Evolutionary conservation across 2,329 filamentous ascomycete genomes (phyloP), one percentile per base, ranked within the genome.

Genomic region (Microcyclospora tardicrescens): DNA sequence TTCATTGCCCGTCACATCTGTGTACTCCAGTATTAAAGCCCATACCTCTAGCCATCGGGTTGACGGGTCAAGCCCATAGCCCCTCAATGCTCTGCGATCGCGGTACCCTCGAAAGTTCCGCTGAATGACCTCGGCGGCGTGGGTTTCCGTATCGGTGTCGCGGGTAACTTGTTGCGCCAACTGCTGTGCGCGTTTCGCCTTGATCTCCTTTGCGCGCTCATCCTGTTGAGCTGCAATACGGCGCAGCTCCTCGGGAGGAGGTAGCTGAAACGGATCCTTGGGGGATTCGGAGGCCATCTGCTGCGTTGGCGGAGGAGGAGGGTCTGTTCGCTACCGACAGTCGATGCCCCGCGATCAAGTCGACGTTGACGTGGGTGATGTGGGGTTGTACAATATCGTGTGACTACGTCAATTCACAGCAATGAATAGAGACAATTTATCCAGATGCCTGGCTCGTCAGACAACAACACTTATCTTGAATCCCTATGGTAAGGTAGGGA

Each of bases 91-190:
- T 35, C 84, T 66, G 33, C 84, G 72, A 35, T 75, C 71, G 38
- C 81, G 72, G 58, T 93, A 84, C 5, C 84, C 84, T 28, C 85
- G 72, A 56, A 86, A 93, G 16, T 78, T 81, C 48, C 79, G 75
- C 51, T 61, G 58, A 15, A 61, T 60, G 37, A 58, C 38, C 43
- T 51, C 40, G 6, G 57, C 59, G 16, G 58, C 57, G 31, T 49
- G 42, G 12, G 36, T 36, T 31, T 39, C 36, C 36, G 39, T 35
- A 10, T 31, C 35, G 27, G 47, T 44, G 16, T 44, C 46, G 29
- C 31, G 10, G 12, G 15, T 32, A 31, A 32, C 27, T 16, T 41
- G 28, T 31, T 37, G n/a, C 38, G 29, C 32, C 6, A 28, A 15
- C 38, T 44, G 37, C 24, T 35, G 29, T 15, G 42, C 47, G 30